Base-by-base conservation (phyloP, 192 early-diverging fungal species). In the Coemansia sp. region DNA sequence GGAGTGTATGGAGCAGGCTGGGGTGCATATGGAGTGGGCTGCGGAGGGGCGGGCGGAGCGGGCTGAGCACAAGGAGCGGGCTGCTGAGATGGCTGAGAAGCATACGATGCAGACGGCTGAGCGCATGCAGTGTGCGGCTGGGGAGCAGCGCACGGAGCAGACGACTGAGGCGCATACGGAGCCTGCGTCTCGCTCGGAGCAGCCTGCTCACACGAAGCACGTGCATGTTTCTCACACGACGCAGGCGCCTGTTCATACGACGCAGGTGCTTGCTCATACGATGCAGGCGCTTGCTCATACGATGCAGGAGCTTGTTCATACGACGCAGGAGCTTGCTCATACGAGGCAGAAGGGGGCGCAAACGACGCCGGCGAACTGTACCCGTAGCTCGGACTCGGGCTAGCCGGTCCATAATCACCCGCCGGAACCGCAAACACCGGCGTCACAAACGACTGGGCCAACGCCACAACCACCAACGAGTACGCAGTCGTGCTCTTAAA, bases 401-500 rank as follows among this genome's bases (percentile, higher is more conserved):
- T 43, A 23, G 61, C 24, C 17, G 47, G n/a, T 9, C 38, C 32
- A 14, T 59, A 59, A 12, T 5, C 21, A 27, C 57, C 49, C 11
- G 61, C 32, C 6, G 29, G 21, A 7, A 54, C 1, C 17, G 59
- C 63, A 22, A 17, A 11, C 38, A 43, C 56, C 0, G 29, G 41
- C 1, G 51, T 50, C 4, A 59, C 23, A 35, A 73, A 48, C 5
- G 70, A 64, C 67, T 71, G 70, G 14, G 76, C 59, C 6, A 73
- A 22, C 4, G 67, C 59, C 50, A 65, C 60, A 41, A 69, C 53
- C 43, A 73, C 64, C 63, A 79, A 49, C 21, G 76, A 49, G 43
- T 79, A 79, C 4, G 70, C 60, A 25, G 76, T 70, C 17, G 60
- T 73, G 11, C 70, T 64, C 38, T 51, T 73, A 48, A 37, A 41